Evolutionary conservation across 768 basidiomycete species (phyloP).

Genomic region (Termitomyces sp.): DNA sequence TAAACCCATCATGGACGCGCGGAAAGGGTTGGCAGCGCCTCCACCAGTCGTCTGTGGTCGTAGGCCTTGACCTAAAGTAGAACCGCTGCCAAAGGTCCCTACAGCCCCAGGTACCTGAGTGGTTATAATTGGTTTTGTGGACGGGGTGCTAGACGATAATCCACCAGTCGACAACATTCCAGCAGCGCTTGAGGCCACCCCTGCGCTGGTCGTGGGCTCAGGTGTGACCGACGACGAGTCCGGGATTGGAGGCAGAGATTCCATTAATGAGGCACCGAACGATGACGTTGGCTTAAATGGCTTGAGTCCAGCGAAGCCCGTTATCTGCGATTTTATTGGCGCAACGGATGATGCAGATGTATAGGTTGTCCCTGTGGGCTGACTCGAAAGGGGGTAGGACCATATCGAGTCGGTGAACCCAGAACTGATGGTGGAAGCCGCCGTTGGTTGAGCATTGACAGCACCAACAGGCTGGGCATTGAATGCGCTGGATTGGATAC

Average conservation of each 20-base stretch:
- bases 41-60: slow-evolving; percentile 64
- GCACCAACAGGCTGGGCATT: background rate
- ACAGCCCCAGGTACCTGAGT: slow-evolving; percentile 30
- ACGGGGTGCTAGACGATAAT: slow-evolving; percentile 14
- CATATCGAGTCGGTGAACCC: slow-evolving; percentile 42
- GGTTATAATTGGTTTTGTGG: slow-evolving; percentile 11
- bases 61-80: slow-evolving; percentile 43
- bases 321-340: slow-evolving; percentile 38
- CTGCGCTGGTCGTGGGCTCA: slow-evolving; percentile 21
- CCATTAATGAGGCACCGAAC: slow-evolving; percentile 73
- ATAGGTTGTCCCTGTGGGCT: slow-evolving; percentile 40
- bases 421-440: slow-evolving; percentile 34
- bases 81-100: slow-evolving; percentile 31
- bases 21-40: slow-evolving; percentile 57
- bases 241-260: slow-evolving; percentile 69
- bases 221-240: slow-evolving; percentile 50
- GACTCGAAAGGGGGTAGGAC: slow-evolving; percentile 41
- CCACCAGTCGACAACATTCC: slow-evolving; percentile 7
- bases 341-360: slow-evolving; percentile 19
- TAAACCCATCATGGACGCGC: slow-evolving; percentile 45
- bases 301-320: slow-evolving; percentile 58
- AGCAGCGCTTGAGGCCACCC: slow-evolving; percentile 6
- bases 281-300: slow-evolving; percentile 80
- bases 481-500: background rate
- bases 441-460: slow-evolving; percentile 24